Evolutionary conservation across 306 rosid genomes (phyloP), one percentile per base, ranked within the genome.

Genomic region (Quercus suber): DNA sequence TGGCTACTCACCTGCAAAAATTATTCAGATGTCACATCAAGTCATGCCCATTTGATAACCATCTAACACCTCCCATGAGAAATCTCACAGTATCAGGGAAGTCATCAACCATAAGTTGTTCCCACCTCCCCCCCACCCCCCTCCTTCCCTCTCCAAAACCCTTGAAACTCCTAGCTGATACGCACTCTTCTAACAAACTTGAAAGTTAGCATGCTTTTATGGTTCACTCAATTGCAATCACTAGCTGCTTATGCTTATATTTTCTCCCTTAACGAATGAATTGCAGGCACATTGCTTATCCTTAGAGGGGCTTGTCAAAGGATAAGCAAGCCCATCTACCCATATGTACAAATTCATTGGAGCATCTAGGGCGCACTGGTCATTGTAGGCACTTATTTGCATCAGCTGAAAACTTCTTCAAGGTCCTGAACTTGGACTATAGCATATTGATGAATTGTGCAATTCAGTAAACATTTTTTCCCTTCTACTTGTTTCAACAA

Each of bases 1-100:
- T 88, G 97, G 87, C 88, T 85, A 83, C 60, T 85, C 69, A 80
- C 93, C 99, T 94, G 81, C 78, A 88, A 82, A 53, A 30, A 13
- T 6, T 55, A 75, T 59, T 41, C 45, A 74, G 55, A 19, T 71
- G 53, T 61, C 30, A 19, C 56, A 53, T 15, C 80, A 73, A 30
- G 52, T 60, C 61, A 58, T 51, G 13, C 12, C 35, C 35, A 31
- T 56, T 49, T 21, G 55, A 65, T 37, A 74, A 41, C 64, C 25
- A 72, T 20, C 28, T 33, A 43, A 58, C 72, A 30, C 33, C 68
- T 69, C 57, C 3, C 45, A 41, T 8, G 45, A 41, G 12, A 41
- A 41, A 41, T 41, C 45, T 41, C 45, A 41, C 12, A 8, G 11
- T 41, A 41, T 41, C 45, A 41, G 12, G 45, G 45, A 41, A 41